Evolutionary conservation across 345 rosid genomes (phyloP).

Genomic region (Diplotaxis tenuifolia): DNA sequence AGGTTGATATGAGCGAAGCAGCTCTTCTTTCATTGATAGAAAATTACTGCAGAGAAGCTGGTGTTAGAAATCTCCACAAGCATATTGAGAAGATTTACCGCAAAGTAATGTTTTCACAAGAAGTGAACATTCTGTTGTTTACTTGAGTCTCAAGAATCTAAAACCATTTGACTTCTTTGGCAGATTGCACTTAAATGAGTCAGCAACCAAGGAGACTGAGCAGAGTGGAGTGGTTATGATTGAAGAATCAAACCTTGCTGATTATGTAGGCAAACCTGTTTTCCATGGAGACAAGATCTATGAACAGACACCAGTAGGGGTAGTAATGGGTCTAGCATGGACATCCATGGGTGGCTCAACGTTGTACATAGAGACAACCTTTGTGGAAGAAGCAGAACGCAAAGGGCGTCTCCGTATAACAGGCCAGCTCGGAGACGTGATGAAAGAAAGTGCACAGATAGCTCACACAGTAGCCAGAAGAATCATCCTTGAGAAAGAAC

Average conservation of each 20-base stretch:
- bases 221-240: conserved; percentile 42
- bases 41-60: conserved; percentile 4
- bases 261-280: conserved; percentile 76
- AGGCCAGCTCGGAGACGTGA: conserved; percentile 88
- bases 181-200: conserved; percentile 68
- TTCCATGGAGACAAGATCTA: conserved; percentile 75
- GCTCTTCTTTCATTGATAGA: not conserved
- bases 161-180: not conserved
- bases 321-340: conserved; percentile 93
- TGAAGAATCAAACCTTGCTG: conserved; percentile 51
- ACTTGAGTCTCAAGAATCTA: not conserved
- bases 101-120: conserved; percentile 1
- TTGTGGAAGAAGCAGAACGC: conserved; percentile 68
- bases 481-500: conserved; percentile 62
- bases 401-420: conserved; percentile 70
- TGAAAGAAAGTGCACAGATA: conserved; percentile 91
- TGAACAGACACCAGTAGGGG: conserved; percentile 75
- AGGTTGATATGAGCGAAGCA: not conserved
- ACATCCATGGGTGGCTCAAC: conserved; percentile 95
- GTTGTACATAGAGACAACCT: conserved; percentile 75
- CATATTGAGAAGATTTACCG: conserved; percentile 40
- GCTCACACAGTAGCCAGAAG: conserved; percentile 81
- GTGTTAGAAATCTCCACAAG: conserved; percentile 45
- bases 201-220: conserved; percentile 29
- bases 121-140: not conserved